Evolutionary conservation across 192 early-diverging fungal species (phyloP).

Genomic region (Funneliformis mosseae): DNA sequence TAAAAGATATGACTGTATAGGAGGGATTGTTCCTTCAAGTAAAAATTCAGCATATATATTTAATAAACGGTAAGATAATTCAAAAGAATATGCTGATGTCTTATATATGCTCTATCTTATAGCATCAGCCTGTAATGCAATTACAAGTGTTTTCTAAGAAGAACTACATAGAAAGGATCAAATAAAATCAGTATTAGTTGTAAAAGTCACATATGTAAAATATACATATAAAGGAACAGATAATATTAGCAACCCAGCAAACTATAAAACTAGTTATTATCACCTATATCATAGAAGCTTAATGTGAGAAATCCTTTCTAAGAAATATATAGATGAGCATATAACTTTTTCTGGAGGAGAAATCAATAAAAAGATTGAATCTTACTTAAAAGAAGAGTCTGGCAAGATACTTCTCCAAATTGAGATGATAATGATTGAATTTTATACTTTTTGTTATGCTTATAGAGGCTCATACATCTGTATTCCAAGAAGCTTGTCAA

Average conservation of each 20-base stretch:
- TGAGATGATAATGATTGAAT: neutral
- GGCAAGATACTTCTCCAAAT: neutral
- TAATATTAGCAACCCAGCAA: neutral
- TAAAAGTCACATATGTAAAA: too few species aligned
- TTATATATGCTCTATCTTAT: slow-evolving; percentile 5
- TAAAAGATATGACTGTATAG: too few species aligned
- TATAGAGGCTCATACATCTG: neutral
- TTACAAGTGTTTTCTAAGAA: neutral
- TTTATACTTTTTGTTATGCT: neutral
- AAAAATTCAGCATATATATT: too few species aligned
- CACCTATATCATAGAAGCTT: neutral
- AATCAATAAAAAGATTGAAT: neutral
- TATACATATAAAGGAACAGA: neutral
- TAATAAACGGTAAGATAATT: too few species aligned
- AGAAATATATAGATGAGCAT: neutral
- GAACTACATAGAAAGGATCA: neutral
- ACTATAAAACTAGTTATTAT: neutral
- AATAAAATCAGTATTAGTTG: neutral
- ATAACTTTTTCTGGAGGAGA: neutral
- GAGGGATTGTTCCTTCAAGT: too few species aligned
- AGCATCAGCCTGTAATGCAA: neutral
- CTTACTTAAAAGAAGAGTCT: neutral
- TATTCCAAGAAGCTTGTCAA: too few species aligned
- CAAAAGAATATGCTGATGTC: neutral
- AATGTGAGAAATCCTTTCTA: too few species aligned